Percentiles rank a stretch among this genome's conserved stretches.
Conservation (phyloP, 257 asterid species). For the Fraxinus quadrangulata region DNA sequence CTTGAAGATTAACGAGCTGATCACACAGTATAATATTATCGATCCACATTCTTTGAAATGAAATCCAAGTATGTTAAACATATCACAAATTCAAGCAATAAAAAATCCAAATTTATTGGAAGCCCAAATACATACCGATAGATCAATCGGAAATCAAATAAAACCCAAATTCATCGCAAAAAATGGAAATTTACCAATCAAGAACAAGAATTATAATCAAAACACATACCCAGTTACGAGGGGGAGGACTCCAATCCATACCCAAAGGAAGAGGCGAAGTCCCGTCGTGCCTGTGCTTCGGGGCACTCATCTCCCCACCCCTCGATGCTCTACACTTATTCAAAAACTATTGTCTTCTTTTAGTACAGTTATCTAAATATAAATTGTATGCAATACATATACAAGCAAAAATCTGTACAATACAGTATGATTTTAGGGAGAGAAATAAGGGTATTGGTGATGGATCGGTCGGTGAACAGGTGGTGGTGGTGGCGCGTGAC, state of each 20-base stretch:
- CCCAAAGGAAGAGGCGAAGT: constrained; percentile 99
- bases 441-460: background rate
- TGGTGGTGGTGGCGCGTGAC: background rate
- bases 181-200: background rate
- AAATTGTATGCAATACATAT: background rate
- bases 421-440: background rate
- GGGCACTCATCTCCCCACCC: constrained; percentile 69
- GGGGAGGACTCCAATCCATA: constrained; percentile 99
- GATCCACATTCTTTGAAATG: background rate
- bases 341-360: constrained; percentile 7
- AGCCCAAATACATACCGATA: background rate
- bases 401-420: background rate
- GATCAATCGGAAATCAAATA: background rate
- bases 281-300: constrained; percentile 97
- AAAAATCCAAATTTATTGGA: background rate
- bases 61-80: background rate
- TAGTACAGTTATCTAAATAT: background rate
- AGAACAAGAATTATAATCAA: background rate
- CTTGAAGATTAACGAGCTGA: constrained; percentile 24
- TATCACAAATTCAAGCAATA: background rate
- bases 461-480: background rate
- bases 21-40: constrained; percentile 7
- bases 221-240: constrained; percentile 77
- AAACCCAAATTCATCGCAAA: background rate
- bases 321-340: constrained; percentile 28